Evolutionary conservation across 352 stramenopile species (phyloP).

Genomic region (Phytophthora kernoviae): DNA sequence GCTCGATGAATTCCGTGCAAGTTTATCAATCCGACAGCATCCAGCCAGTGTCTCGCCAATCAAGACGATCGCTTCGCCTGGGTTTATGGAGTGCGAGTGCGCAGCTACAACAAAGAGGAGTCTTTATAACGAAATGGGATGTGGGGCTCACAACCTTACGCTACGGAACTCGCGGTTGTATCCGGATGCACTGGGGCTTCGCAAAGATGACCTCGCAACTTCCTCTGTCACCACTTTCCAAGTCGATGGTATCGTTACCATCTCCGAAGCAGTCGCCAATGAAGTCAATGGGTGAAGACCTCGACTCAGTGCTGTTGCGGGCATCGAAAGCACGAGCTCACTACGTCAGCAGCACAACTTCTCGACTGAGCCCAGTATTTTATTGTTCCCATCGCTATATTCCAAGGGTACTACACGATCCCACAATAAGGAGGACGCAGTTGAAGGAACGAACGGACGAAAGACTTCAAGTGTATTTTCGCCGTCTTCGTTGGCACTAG

Average conservation of each 20-base stretch:
- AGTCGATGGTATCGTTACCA: conserved; percentile 18
- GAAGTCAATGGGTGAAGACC: conserved; percentile 6
- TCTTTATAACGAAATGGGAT: conserved; percentile 51
- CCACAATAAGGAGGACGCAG: conserved; percentile 1
- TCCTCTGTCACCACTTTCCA: conserved; percentile 10
- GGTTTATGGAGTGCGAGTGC: conserved; percentile 49
- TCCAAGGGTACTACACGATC: conserved; percentile 8
- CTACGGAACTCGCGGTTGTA: conserved; percentile 58
- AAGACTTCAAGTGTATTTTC: conserved; percentile 10
- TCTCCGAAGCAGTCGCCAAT: background rate
- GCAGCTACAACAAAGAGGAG: conserved; percentile 49
- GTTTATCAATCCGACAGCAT: background rate
- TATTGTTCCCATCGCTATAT: conserved; percentile 24
- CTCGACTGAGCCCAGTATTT: conserved; percentile 23
- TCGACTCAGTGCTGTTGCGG: conserved; percentile 37
- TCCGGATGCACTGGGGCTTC: conserved; percentile 33
- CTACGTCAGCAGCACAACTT: conserved; percentile 39
- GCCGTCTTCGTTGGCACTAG: conserved; percentile 27
- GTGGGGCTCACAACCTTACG: conserved; percentile 64
- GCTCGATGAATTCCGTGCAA: conserved; percentile 27
- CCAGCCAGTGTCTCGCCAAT: background rate
- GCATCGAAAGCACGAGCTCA: conserved; percentile 37
- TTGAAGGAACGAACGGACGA: conserved; percentile 15
- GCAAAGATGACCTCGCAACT: conserved; percentile 17
- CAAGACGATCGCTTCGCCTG: conserved; percentile 31